Base-by-base conservation (phyloP, 805 yeast species). In the Saccharomycopsis fodiens region DNA sequence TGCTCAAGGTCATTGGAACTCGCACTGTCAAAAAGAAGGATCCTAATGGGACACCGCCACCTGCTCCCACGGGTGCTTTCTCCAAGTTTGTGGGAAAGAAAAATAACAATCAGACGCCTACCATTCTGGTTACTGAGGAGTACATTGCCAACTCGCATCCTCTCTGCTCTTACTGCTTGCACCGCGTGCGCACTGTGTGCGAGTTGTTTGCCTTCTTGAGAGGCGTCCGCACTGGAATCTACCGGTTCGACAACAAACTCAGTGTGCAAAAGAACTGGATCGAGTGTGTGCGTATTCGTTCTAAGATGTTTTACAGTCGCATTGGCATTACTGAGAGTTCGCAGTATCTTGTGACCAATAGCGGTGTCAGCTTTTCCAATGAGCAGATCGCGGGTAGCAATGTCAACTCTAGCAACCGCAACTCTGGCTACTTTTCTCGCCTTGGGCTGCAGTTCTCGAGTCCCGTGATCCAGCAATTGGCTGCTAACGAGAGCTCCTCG, bases 141-240 rank as follows among this genome's bases (percentile, higher is more conserved):
- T 17, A 67, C 65, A 51, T 58, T 64, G 8, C 60, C n/a, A 47
- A 62, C 51, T 68, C 64, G 43, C 82, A 82, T 56, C 84, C 94
- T 13, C 67, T 89, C 27, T 91, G 97, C 59, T 80, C 81, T 49
- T 80, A 79, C 55, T 91, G 97, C 63, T 69, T 93, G 39, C 70
- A 79, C 45, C 80, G 86, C 57, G 72, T 88, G 41, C 74, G 97
- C 55, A 78, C 85, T 46, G 76, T 84, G 1, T 86, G 96, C 61
- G 96, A 89, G 48, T 73, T 86, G 49, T 78, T 87, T 57, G 84
- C 88, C 30, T 82, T 82, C 54, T 60, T 91, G 51, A 73, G 95
- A 54, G 70, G 81, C 17, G 65, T 89, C 36, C 69, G 72, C 45
- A 65, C 70, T 46, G 74, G 75, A 3, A 67, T 81, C 12, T 83